These are phyloP conservation scores for Colletotrichum sojae DNA, from an alignment of 2,329 filamentous ascomycete species.

Conservation along the genomic window DNA sequence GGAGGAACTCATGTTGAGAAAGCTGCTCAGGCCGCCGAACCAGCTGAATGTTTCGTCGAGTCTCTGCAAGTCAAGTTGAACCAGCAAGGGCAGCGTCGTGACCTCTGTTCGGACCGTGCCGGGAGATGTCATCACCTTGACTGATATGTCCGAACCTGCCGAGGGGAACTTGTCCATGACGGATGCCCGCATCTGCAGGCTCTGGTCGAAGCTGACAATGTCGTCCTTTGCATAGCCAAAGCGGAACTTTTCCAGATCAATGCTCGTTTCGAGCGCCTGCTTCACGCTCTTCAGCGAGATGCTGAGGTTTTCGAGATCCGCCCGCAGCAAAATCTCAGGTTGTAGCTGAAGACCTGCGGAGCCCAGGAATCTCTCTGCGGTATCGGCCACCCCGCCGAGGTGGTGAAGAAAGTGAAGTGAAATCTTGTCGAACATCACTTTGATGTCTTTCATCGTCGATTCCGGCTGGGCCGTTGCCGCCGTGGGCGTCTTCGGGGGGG, in stretches of 20 bases:
- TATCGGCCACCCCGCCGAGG: slow-evolving; percentile 66
- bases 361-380: slow-evolving; percentile 61
- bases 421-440: slow-evolving; percentile 63
- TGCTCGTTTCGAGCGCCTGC: slow-evolving; percentile 50
- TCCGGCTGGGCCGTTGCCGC: slow-evolving; percentile 24
- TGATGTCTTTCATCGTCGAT: slow-evolving; percentile 55
- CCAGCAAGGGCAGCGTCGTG: slow-evolving; percentile 81
- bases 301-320: slow-evolving; percentile 61
- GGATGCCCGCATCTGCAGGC: slow-evolving; percentile 70
- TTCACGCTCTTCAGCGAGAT: slow-evolving; percentile 48
- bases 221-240: slow-evolving; percentile 75
- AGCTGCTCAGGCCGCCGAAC: slow-evolving; percentile 92
- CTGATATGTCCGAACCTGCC: slow-evolving; percentile 69
- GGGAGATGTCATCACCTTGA: slow-evolving; percentile 64
- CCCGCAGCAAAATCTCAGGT: slow-evolving; percentile 67
- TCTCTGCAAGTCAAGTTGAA: slow-evolving; percentile 83
- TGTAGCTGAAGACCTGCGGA: slow-evolving; percentile 57
- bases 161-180: slow-evolving; percentile 71
- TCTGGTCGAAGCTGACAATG: slow-evolving; percentile 74
- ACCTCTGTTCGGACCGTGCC: slow-evolving; percentile 71
- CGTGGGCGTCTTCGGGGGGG: slow-evolving; percentile 36
- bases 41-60: slow-evolving; percentile 90
- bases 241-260: slow-evolving; percentile 70
- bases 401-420: slow-evolving; percentile 70
- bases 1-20: slow-evolving; percentile 89